Evolutionary conservation across 1,284 basidiomycete species (phyloP).

Genomic region (Calocybe gambosa): DNA sequence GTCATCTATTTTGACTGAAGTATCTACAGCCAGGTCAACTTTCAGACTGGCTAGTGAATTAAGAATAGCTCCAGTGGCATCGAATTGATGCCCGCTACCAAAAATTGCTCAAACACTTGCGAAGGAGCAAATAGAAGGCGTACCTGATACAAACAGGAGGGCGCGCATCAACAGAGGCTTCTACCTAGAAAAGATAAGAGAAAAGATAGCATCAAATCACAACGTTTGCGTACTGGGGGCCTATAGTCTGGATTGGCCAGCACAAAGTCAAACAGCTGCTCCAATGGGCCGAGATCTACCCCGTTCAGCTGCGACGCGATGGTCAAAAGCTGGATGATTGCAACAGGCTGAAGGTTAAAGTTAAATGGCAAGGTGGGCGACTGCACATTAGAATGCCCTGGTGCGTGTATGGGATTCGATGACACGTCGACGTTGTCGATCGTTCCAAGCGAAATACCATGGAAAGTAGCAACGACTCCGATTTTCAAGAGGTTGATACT

Average conservation of each 20-base stretch:
- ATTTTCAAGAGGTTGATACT: constrained; percentile 63
- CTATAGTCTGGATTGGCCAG: constrained; percentile 45
- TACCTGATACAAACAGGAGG: constrained; percentile 52
- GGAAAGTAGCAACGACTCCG: constrained; percentile 51
- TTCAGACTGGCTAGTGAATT: constrained; percentile 54
- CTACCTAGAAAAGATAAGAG: constrained; percentile 33
- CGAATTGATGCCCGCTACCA: constrained; percentile 55
- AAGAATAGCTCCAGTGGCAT: constrained; percentile 56
- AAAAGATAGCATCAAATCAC: neutral
- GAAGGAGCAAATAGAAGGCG: constrained; percentile 1
- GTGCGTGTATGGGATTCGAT: constrained; percentile 52
- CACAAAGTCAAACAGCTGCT: constrained; percentile 53
- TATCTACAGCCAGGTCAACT: constrained; percentile 46
- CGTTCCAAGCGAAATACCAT: constrained; percentile 46
- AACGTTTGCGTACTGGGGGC: constrained; percentile 33
- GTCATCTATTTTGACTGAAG: constrained; percentile 52
- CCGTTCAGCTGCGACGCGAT: constrained; percentile 48
- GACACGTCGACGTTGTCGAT: constrained; percentile 53
- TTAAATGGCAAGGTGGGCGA: constrained; percentile 57
- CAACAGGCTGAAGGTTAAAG: constrained; percentile 60
- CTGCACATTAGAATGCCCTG: constrained; percentile 55
- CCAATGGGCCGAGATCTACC: constrained; percentile 62
- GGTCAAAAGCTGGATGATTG: constrained; percentile 56
- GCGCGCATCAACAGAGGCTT: constrained; percentile 48
- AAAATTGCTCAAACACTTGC: constrained; percentile 1